These are phyloP conservation scores for Daldinia loculata DNA, from an alignment of 495 filamentous ascomycete species.

Conservation along the genomic window DNA sequence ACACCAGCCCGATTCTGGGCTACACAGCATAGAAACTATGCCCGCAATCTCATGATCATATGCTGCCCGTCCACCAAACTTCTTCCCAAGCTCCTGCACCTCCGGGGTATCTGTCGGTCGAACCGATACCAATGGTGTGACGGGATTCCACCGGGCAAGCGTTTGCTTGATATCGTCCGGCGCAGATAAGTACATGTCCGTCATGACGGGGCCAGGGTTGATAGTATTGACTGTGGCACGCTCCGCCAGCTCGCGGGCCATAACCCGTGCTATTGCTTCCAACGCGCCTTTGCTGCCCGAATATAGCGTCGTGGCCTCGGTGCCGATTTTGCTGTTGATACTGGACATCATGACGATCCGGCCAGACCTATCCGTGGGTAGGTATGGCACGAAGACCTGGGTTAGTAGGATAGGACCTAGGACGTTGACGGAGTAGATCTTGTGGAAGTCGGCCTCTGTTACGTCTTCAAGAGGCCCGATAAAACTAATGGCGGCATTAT, in stretches of 20 bases:
- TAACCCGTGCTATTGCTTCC: neutral
- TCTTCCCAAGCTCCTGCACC: conserved; percentile 65
- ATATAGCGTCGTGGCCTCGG: neutral
- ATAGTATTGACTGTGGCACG: neutral
- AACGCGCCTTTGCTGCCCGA: neutral
- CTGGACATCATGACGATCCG: neutral
- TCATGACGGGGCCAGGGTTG: neutral
- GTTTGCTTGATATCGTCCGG: neutral
- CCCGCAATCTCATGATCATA: conserved; percentile 83
- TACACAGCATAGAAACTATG: conserved; percentile 77
- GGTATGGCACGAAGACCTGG: neutral
- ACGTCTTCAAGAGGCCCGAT: neutral
- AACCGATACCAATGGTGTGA: neutral
- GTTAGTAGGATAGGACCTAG: neutral
- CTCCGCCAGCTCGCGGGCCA: neutral
- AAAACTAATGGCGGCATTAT: conserved; percentile 72
- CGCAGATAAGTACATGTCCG: neutral
- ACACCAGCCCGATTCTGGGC: neutral
- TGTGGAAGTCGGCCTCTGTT: neutral
- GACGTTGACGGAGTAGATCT: neutral
- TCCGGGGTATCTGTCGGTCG: conserved; percentile 51
- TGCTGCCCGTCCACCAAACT: conserved; percentile 72
- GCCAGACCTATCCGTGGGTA: neutral
- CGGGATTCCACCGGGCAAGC: neutral
- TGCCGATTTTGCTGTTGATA: neutral